These are phyloP conservation scores for Mycena floridula DNA, from an alignment of 768 basidiomycete species.

Conservation along the genomic window DNA sequence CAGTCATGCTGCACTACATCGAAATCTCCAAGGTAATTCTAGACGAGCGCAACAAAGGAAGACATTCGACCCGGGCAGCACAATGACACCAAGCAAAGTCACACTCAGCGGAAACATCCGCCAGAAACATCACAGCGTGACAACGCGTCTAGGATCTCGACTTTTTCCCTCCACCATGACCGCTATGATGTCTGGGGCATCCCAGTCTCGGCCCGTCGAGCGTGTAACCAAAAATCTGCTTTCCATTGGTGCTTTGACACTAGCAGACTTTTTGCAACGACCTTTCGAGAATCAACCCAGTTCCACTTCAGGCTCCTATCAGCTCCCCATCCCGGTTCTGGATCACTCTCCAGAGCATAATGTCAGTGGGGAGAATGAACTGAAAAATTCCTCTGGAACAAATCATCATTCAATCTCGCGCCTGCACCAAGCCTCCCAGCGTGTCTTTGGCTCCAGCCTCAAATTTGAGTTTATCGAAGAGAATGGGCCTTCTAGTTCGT, in stretches of 20 bases:
- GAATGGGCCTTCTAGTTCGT: slow-evolving; percentile 27
- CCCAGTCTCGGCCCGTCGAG: too few species aligned
- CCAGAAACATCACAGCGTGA: too few species aligned
- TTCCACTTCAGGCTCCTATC: not conserved
- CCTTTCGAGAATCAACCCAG: not conserved
- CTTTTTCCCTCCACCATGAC: too few species aligned
- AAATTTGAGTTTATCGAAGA: slow-evolving; percentile 45
- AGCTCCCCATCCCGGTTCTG: not conserved
- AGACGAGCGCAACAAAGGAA: too few species aligned
- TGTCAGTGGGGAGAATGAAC: not conserved
- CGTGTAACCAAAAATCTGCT: not conserved
- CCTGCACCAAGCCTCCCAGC: slow-evolving; percentile 37
- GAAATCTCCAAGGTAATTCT: too few species aligned
- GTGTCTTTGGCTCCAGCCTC: slow-evolving; percentile 33
- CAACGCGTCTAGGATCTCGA: too few species aligned
- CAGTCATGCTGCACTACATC: too few species aligned
- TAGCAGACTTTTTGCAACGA: not conserved
- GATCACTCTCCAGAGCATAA: not conserved
- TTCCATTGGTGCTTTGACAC: not conserved
- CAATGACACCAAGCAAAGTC: too few species aligned
- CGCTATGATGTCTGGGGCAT: too few species aligned
- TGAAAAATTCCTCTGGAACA: not conserved
- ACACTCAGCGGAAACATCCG: too few species aligned
- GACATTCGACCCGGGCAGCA: too few species aligned
- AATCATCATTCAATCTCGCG: slow-evolving; percentile 20